Conservation (phyloP, 2,329 filamentous ascomycete genomes). For the Rhynchosporium agropyri region DNA sequence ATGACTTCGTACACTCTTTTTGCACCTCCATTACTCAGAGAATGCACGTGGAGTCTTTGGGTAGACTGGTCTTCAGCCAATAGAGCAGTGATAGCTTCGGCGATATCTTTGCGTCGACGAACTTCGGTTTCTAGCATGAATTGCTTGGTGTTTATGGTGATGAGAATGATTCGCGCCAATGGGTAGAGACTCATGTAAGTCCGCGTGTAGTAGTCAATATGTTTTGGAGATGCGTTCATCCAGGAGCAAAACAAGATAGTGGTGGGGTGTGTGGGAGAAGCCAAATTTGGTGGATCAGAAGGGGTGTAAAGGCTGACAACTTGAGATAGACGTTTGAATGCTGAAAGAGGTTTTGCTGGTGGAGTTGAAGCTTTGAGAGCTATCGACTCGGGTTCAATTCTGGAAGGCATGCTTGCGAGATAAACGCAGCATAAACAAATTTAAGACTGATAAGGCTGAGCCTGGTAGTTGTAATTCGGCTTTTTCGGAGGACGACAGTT, state of each 20-base stretch:
- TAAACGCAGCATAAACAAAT: neutral
- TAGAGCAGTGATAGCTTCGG: conserved; percentile 36
- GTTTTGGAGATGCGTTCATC: conserved; percentile 58
- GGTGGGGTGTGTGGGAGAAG: conserved; percentile 26
- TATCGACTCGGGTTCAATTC: neutral
- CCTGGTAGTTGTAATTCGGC: too few relatives aligned
- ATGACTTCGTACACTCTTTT: conserved; percentile 38
- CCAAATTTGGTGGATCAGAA: neutral
- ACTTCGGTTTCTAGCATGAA: conserved; percentile 47
- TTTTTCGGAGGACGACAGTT: too few relatives aligned
- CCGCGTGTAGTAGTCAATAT: conserved; percentile 58
- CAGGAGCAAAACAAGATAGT: conserved; percentile 58
- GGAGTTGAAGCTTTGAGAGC: neutral
- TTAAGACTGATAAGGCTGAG: too few relatives aligned
- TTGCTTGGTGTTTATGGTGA: conserved; percentile 51
- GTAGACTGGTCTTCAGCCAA: conserved; percentile 26
- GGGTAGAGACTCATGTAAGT: conserved; percentile 57
- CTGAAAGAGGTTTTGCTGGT: conserved; percentile 32
- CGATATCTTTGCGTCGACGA: conserved; percentile 38
- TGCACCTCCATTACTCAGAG: conserved; percentile 61
- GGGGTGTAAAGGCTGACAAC: conserved; percentile 33
- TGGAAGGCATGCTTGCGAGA: conserved; percentile 15
- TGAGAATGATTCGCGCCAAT: conserved; percentile 52
- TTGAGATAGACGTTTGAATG: conserved; percentile 33
- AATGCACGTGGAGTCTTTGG: conserved; percentile 52